A percentile compares a stretch with the other conserved stretches of the same genome.
These are phyloP conservation scores for Alliaria petiolata DNA, from an alignment of 345 rosid genomes.

Conservation along the genomic window DNA sequence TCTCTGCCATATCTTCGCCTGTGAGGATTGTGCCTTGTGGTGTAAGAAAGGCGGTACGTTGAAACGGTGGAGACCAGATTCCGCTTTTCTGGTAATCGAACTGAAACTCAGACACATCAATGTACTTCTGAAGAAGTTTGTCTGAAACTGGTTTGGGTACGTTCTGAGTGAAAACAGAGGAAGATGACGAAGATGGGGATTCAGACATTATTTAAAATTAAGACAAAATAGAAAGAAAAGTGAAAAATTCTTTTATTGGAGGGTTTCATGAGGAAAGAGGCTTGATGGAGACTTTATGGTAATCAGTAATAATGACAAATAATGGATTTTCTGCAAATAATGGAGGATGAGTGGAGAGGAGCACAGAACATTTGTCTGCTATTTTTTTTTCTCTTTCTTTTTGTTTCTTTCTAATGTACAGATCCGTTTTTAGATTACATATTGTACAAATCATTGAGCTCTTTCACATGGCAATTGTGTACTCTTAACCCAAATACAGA, in stretches of 20 bases:
- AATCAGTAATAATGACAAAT: slow-evolving; percentile 22
- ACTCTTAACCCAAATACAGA: not conserved
- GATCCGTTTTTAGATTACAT: not conserved
- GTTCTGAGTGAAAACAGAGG: slow-evolving; percentile 36
- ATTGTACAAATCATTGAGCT: not conserved
- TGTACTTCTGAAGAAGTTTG: slow-evolving; percentile 54
- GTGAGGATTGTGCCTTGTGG: slow-evolving; percentile 55
- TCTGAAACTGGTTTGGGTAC: slow-evolving; percentile 66
- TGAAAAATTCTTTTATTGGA: not conserved
- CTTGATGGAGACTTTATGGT: slow-evolving; percentile 22
- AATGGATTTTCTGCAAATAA: slow-evolving; percentile 15
- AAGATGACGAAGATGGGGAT: slow-evolving; percentile 26
- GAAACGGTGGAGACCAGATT: slow-evolving; percentile 78
- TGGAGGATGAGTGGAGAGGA: slow-evolving; percentile 35
- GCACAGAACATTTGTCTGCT: slow-evolving; percentile 18
- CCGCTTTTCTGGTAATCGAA: slow-evolving; percentile 61
- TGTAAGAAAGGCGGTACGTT: slow-evolving; percentile 51
- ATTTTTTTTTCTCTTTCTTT: not conserved
- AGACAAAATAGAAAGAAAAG: not conserved
- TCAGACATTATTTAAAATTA: slow-evolving; percentile 26
- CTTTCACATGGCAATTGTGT: slow-evolving; percentile 13
- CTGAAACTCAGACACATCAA: slow-evolving; percentile 53
- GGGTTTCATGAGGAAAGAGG: not conserved
- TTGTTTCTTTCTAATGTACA: not conserved
- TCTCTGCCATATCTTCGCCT: slow-evolving; percentile 50